These are phyloP conservation scores for Ceratocystis ficicola DNA, from an alignment of 2,329 filamentous ascomycete species.

Conservation along the genomic window DNA sequence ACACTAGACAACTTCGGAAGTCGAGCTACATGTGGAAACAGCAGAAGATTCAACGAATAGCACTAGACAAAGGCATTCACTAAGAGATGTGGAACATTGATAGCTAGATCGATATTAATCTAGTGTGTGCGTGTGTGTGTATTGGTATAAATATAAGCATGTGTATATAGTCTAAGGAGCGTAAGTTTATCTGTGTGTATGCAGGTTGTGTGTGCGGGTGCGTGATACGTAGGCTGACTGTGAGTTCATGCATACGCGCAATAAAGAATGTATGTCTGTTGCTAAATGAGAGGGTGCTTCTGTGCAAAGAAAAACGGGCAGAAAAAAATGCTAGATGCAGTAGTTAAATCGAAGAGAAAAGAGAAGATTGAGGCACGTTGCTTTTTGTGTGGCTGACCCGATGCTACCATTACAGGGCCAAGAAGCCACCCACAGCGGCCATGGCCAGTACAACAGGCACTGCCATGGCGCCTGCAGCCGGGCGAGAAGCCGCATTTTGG, in stretches of 20 bases:
- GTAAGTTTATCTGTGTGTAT: background rate
- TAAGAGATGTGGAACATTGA: too few species aligned
- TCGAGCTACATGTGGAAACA: too few species aligned
- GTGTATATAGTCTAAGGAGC: background rate
- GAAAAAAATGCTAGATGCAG: background rate
- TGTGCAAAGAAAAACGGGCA: background rate
- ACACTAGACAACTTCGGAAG: too few species aligned
- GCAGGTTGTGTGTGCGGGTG: background rate
- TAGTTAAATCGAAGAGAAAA: background rate
- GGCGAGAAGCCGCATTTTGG: constrained; percentile 30
- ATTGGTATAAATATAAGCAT: background rate
- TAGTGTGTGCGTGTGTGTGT: background rate
- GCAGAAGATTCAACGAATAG: too few species aligned
- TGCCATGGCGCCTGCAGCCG: constrained; percentile 22
- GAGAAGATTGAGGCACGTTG: background rate
- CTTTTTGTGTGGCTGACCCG: background rate
- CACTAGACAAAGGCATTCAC: too few species aligned
- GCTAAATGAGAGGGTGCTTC: background rate
- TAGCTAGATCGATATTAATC: too few species aligned
- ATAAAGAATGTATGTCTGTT: background rate
- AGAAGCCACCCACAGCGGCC: constrained; percentile 26
- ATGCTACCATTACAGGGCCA: constrained; percentile 10
- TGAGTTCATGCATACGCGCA: too few species aligned
- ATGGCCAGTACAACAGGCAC: constrained; percentile 18
- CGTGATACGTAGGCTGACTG: background rate